Base-by-base conservation (phyloP, 192 early-diverging fungal genomes). In the Rhizophagus clarus region DNA sequence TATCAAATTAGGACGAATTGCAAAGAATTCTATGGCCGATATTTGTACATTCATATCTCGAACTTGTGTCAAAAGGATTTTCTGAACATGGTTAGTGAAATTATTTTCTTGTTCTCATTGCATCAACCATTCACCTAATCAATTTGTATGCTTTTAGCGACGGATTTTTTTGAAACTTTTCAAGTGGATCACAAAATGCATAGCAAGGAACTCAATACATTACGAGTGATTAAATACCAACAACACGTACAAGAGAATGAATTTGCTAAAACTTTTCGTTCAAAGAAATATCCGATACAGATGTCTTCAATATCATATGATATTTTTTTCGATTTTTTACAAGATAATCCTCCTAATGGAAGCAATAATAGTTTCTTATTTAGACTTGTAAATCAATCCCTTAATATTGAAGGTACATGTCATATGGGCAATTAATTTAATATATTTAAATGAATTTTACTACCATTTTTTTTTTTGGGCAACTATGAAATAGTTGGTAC, bases 41-140 rank as follows among this genome's bases (percentile, higher is more conserved):
- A 7, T 99, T 98, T 85, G 94, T 96, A 8, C 93, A 98, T 85
- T 86, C 91, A 29, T 98, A 95, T 86, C 85, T 99, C 74, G 95
- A 97, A 81, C 88, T 99, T 71, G 90, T 96, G 7, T 80, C 64
- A 14, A 90, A 91, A 76, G 85, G 85, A 37, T 61, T 87, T 14
- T 69, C 79, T 10, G 86, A 88, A 8, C 80, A 91, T 86, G 92
- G 88, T 88, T 78, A 82, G 14, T 70, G 17, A 20, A 6, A 14
- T 79, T 28, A 77, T 45, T 45, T 17, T 79, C 32, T 45, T 14
- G 29, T 31, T 14, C 7, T 42, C 6, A 26, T 69, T 22, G 12
- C 14, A 47, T 28, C 47, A 49, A 22, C 17, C 60, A 42, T 56
- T 20, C 14, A 42, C 6, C 37, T 72, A 14, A 45, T 26, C 15